These are phyloP conservation scores for Canavalia ensiformis DNA, from an alignment of 306 rosid genomes.

Conservation along the genomic window DNA sequence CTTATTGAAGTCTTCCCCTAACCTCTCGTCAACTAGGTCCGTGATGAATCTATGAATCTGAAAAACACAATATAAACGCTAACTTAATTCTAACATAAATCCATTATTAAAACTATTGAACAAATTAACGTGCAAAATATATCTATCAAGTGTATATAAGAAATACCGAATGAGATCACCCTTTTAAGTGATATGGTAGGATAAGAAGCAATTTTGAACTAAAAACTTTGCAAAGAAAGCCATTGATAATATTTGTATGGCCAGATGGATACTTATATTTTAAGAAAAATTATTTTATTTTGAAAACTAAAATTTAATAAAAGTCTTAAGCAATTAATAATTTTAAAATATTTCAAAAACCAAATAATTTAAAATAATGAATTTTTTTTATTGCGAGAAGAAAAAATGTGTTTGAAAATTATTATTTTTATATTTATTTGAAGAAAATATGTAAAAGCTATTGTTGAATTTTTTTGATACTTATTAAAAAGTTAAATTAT, in stretches of 20 bases:
- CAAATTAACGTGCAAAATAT: not conserved
- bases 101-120: not conserved
- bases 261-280: not conserved
- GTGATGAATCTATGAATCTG: constrained; percentile 38
- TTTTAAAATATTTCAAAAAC: too few species aligned
- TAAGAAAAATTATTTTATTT: too few species aligned
- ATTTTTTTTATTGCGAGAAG: too few species aligned
- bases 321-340: too few species aligned
- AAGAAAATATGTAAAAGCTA: too few species aligned
- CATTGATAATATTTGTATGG: not conserved
- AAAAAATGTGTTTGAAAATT: too few species aligned
- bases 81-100: not conserved
- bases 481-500: too few species aligned
- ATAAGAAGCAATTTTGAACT: not conserved
- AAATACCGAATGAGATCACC: not conserved
- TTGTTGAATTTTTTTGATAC: too few species aligned
- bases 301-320: too few species aligned
- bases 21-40: constrained; percentile 56
- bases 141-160: not conserved
- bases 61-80: not conserved
- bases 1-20: constrained; percentile 34
- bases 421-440: too few species aligned
- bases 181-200: not conserved
- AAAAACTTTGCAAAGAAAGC: not conserved
- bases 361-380: too few species aligned